Base-by-base conservation (phyloP, 495 filamentous ascomycete genomes). In the Lentithecium fluviatile region DNA sequence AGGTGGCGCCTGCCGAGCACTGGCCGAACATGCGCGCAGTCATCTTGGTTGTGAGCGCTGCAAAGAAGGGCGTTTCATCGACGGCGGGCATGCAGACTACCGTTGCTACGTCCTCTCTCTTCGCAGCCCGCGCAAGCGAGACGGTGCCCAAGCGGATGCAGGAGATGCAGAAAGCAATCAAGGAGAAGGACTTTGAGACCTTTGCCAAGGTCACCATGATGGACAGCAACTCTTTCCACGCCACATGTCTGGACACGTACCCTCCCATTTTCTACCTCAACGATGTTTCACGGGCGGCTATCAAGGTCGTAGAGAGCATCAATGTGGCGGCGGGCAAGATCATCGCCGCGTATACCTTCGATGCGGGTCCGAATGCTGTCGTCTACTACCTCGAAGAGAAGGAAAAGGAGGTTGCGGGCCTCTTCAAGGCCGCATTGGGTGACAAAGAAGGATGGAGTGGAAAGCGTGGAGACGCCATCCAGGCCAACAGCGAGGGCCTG, bases 261-360 rank as follows among this genome's bases (percentile, higher is more conserved):
- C 94, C 94, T 49, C 94, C 94, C 13, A 97, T 99, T 64, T 96
- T 96, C 77, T 99, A 99, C 77, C 82, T 97, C 79, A 99, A 97
- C 70, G 94, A 97, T 74, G 86, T 93, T 19, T 88, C 83, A 17
- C 78, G 88, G 15, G 90, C 91, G 7, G 90, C 91, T 11, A 88
- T 99, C 48, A 78, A 88, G 49, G 85, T 88, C 2, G 92, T 97
- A 25, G 90, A 97, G 76, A 83, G 83, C 40, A 88, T 97, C 74
- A 99, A 99, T 73, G 45, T 36, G 7, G 74, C 76, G 36, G 80
- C 80, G 10, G 88, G 89, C 45, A 85, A 82, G 75, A 83, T 78
- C 1, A 81, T 97, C 2, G 89, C 88, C 10, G 93, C 94, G 19
- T 99, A 99, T 73, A 99, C 94, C 0, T 99, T 96, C 70, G 94